These are phyloP conservation scores for Suhomyces coccinellae DNA, from an alignment of 1,139 yeast genomes.

Conservation along the genomic window DNA sequence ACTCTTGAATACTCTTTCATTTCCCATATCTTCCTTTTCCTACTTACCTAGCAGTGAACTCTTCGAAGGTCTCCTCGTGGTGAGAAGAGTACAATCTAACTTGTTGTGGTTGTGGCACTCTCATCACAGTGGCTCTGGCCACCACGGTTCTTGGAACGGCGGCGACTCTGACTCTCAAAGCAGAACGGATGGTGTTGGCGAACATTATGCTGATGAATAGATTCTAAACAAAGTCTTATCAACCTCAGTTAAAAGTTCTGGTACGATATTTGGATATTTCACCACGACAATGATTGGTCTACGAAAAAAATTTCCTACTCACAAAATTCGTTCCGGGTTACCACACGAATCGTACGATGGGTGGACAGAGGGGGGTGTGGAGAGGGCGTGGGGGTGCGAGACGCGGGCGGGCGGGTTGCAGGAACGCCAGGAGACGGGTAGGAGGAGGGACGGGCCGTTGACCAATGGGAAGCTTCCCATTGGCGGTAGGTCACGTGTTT, in stretches of 20 bases:
- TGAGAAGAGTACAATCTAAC: constrained; percentile 75
- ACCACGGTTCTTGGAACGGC: constrained; percentile 32
- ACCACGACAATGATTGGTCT: constrained; percentile 13
- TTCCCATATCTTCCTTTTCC: neutral
- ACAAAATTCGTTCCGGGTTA: constrained; percentile 4
- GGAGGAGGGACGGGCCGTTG: neutral
- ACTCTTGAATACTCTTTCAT: too few relatives aligned
- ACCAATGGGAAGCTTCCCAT: neutral
- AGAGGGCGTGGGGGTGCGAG: neutral
- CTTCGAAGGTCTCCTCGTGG: constrained; percentile 91
- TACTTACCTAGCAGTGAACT: constrained; percentile 78
- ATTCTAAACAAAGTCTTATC: constrained; percentile 8
- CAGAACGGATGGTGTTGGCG: constrained; percentile 54
- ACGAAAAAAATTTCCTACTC: constrained; percentile 12
- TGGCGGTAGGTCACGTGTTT: neutral
- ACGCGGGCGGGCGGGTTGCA: neutral
- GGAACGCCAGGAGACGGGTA: neutral
- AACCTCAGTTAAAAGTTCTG: constrained; percentile 6
- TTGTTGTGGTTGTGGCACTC: constrained; percentile 24
- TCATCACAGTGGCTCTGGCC: constrained; percentile 23
- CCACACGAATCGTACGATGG: constrained; percentile 10
- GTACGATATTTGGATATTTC: constrained; percentile 14
- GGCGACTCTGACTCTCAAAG: constrained; percentile 47
- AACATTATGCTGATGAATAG: constrained; percentile 32
- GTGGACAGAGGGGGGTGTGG: neutral